These are phyloP conservation scores for Conticribra weissflogii DNA, from an alignment of 108 stramenopile species.

Conservation along the genomic window DNA sequence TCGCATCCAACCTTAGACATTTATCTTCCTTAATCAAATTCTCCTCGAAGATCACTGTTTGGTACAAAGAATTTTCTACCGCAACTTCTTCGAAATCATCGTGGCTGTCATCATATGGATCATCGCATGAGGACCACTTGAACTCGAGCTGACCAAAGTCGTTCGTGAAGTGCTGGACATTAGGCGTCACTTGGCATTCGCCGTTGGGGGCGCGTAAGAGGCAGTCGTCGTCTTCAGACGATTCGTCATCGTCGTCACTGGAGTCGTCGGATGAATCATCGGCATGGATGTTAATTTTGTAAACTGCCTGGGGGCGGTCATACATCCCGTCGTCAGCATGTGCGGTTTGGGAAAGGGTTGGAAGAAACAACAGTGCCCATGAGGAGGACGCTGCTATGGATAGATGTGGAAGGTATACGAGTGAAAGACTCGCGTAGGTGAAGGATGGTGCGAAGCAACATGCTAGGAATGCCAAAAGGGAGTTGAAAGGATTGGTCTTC, in stretches of 20 bases:
- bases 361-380: too few species aligned
- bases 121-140: conserved; percentile 47
- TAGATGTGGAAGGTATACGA: too few species aligned
- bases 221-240: conserved; percentile 23
- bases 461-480: too few species aligned
- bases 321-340: background rate
- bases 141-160: conserved; percentile 45
- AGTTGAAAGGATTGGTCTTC: too few species aligned
- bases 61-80: conserved; percentile 29
- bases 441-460: too few species aligned
- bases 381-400: too few species aligned
- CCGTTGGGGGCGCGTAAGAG: conserved; percentile 28
- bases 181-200: conserved; percentile 19
- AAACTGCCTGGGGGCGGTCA: conserved; percentile 42
- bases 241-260: conserved; percentile 7
- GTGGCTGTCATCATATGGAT: conserved; percentile 38
- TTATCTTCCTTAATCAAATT: conserved; percentile 41
- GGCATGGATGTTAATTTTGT: conserved; percentile 43
- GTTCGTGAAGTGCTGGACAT: conserved; percentile 47
- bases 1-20: conserved; percentile 35
- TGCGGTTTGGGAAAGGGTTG: background rate
- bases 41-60: conserved; percentile 38
- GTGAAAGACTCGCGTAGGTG: too few species aligned
- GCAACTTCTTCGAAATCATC: conserved; percentile 45
- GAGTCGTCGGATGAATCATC: conserved; percentile 16